Evolutionary conservation across 1,139 yeast genomes (phyloP).

Genomic region (Taiozyma sp.): DNA sequence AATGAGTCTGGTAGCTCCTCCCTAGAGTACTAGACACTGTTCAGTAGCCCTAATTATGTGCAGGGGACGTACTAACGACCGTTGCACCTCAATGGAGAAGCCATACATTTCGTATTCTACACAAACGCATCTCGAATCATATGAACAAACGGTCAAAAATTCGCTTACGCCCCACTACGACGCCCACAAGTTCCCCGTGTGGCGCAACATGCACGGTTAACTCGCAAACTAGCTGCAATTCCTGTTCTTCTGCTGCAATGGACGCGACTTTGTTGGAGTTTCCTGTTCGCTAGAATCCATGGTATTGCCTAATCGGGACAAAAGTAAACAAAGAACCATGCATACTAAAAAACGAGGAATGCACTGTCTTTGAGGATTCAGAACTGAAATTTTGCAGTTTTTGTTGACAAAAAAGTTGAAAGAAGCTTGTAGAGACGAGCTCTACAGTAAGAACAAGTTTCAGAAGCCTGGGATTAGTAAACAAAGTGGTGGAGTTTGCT

Average conservation of each 20-base stretch:
- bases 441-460: not conserved
- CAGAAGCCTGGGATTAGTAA: not conserved
- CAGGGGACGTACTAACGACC: no score
- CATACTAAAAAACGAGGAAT: not conserved
- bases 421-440: not conserved
- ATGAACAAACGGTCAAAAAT: not conserved
- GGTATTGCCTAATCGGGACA: constrained; percentile 8
- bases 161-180: not conserved
- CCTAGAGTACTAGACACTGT: no score
- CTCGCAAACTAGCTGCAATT: not conserved
- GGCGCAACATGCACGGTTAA: not conserved
- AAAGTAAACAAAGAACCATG: constrained; percentile 9
- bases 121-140: not conserved
- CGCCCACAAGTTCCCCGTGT: not conserved
- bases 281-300: not conserved
- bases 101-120: not conserved
- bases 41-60: no score
- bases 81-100: not conserved
- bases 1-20: no score
- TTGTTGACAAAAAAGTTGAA: not conserved
- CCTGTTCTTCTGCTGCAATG: not conserved
- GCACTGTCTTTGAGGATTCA: not conserved
- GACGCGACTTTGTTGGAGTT: not conserved
- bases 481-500: not conserved
- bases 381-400: not conserved